These are phyloP conservation scores for Scedosporium minutisporum DNA, from an alignment of 2,329 filamentous ascomycete genomes.

Conservation along the genomic window DNA sequence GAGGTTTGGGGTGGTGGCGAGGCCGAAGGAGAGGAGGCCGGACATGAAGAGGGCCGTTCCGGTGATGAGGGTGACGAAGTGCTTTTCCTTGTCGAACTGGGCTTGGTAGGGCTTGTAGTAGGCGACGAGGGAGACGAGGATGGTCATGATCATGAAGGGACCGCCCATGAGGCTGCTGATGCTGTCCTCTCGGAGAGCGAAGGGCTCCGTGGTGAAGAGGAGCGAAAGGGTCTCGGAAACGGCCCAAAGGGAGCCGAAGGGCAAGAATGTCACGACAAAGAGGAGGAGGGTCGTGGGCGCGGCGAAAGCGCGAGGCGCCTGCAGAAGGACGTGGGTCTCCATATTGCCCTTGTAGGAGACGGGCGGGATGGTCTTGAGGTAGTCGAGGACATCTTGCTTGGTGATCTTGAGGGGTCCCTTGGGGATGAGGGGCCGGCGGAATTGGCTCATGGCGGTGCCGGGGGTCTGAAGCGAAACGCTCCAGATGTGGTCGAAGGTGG, in stretches of 20 bases:
- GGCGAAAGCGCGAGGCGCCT: conserved; percentile 35
- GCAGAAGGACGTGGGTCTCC: conserved; percentile 25
- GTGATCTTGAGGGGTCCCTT: conserved; percentile 18
- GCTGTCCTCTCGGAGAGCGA: conserved; percentile 25
- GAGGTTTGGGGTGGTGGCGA: conserved; percentile 13
- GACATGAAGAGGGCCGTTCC: conserved; percentile 29
- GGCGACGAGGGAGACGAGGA: conserved; percentile 21
- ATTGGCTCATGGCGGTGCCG: conserved; percentile 11
- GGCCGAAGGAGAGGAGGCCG: conserved; percentile 35
- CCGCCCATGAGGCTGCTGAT: conserved; percentile 35
- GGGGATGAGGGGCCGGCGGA: conserved; percentile 12
- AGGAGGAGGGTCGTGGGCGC: conserved; percentile 41
- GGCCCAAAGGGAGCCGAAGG: conserved; percentile 37
- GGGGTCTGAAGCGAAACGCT: conserved; percentile 13
- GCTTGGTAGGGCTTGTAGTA: conserved; percentile 20
- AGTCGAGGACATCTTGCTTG: conserved; percentile 22
- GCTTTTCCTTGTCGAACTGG: conserved; percentile 22
- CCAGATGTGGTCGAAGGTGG: conserved; percentile 35
- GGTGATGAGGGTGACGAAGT: conserved; percentile 23
- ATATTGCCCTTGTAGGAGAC: conserved; percentile 24
- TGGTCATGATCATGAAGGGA: conserved; percentile 31
- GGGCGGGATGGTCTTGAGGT: conserved; percentile 29
- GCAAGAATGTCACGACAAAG: conserved; percentile 33
- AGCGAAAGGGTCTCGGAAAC: conserved; percentile 34
- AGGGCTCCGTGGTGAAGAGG: conserved; percentile 34